phyloP scores from a whole-genome alignment of 2,329 filamentous ascomycete species.

The Penicillium sp. region DNA sequence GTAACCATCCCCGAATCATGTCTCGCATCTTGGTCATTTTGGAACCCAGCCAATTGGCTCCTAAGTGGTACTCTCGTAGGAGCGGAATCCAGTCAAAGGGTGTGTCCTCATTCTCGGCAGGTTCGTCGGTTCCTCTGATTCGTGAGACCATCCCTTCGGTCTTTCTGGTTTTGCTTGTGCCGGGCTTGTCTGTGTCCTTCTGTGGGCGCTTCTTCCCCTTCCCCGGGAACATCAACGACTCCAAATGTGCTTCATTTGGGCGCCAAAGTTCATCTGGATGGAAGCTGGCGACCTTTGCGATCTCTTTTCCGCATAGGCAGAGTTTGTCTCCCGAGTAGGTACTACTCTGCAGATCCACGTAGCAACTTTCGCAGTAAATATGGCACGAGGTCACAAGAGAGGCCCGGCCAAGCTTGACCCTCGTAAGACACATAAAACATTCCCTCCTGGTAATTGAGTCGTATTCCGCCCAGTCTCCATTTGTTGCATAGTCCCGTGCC shows the following conservation, averaged over 20 bases:
- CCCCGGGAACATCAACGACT: neutral
- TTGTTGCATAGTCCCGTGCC: neutral
- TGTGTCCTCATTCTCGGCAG: slow-evolving; percentile 20
- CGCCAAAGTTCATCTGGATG: neutral
- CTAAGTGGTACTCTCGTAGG: slow-evolving; percentile 28
- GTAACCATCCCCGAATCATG: slow-evolving; percentile 38
- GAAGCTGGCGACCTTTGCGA: neutral
- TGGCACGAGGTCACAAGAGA: neutral
- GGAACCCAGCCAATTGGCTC: slow-evolving; percentile 17
- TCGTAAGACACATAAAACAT: neutral
- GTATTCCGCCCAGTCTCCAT: neutral
- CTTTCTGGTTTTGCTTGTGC: neutral
- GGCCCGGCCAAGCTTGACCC: neutral
- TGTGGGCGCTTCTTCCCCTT: neutral
- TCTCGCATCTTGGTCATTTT: slow-evolving; percentile 37
- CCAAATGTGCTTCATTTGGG: neutral
- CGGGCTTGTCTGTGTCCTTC: neutral
- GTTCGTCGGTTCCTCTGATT: slow-evolving; percentile 5
- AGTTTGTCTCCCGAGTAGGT: neutral
- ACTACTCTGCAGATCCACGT: neutral
- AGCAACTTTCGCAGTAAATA: neutral
- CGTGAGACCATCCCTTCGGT: neutral
- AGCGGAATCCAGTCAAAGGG: slow-evolving; percentile 24
- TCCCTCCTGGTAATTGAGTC: neutral
- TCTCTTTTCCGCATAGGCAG: neutral